phyloP scores from a whole-genome alignment of 1,284 basidiomycete genomes.

The Xanthoconium separans region DNA sequence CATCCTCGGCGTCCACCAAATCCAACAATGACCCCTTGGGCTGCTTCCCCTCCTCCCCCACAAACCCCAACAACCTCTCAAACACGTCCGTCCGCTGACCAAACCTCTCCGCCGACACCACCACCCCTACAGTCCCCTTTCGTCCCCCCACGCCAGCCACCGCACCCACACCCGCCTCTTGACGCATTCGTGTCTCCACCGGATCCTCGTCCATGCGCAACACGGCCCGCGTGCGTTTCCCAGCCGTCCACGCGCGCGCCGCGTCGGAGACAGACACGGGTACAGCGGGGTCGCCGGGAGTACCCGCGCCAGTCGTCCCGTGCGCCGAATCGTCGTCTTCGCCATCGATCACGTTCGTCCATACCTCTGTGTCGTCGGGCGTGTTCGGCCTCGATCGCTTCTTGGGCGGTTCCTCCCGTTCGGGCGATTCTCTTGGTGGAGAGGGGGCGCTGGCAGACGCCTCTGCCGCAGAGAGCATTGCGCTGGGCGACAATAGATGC shows the following conservation, averaged over 20 bases:
- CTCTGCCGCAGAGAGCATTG: neutral
- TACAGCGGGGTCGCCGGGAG: no score
- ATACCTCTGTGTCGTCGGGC: constrained; percentile 29
- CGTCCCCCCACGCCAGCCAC: no score
- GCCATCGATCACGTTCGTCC: constrained; percentile 30
- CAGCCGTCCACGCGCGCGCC: constrained; percentile 2
- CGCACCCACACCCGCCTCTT: neutral
- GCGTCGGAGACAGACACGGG: neutral
- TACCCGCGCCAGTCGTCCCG: no score
- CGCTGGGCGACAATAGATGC: constrained; percentile 46
- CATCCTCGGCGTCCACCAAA: constrained; percentile 42
- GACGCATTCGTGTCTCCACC: constrained; percentile 13
- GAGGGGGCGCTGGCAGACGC: no score
- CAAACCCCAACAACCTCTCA: constrained; percentile 61
- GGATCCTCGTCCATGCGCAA: constrained; percentile 41
- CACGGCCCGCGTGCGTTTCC: constrained; percentile 22
- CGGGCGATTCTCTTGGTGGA: no score
- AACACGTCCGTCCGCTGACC: constrained; percentile 66
- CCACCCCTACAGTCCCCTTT: neutral
- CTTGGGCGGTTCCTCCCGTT: constrained; percentile 31
- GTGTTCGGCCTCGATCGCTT: constrained; percentile 40
- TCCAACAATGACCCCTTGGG: constrained; percentile 58
- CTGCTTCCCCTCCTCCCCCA: constrained; percentile 62
- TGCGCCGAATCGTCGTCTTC: constrained; percentile 21
- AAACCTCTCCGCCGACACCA: constrained; percentile 42